Base-by-base conservation (phyloP, 768 basidiomycete species). In the Hygrocybe coccinea region DNA sequence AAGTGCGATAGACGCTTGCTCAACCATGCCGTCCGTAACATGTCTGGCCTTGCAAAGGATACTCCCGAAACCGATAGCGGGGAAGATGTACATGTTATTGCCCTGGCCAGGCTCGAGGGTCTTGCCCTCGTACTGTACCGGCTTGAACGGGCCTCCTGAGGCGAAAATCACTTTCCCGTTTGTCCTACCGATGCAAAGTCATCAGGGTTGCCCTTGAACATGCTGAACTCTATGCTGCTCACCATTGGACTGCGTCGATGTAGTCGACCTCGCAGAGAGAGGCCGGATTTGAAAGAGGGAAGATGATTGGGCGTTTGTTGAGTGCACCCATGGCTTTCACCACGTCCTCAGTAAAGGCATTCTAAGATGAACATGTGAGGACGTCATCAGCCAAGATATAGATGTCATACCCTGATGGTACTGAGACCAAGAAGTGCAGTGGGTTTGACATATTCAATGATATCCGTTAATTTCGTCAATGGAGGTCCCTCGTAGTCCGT, bases 1-100 rank as follows among this genome's bases (percentile, higher is more conserved):
- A 33, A 90, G 75, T 0, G 86, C 80, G 36, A 86, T 74, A 1
- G 87, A 72, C 0, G 83, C 79, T 52, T 80, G 79, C 60, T 89
- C 85, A 45, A 91, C 76, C 83, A 91, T 87, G 10, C 69, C 64
- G 54, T 86, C 83, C 17, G 88, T 86, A 51, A 90, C 75, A 52
- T 77, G 79, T 14, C 67, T 74, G 2, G 85, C 77, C 60, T 79
- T 76, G 58, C 81, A 74, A 41, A 87, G 71, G 61, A 86, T 82
- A 8, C 80, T 62, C 4, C 86, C 86, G 57, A 87, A 70, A 1
- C 86, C 87, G 55, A 88, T 70, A 15, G 79, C 78, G 15, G 79
- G 79, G 69, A 82, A 83, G 61, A 83, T 82, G 68, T 84, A 84
- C 84, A 89, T 86, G 70, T 89, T 91, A 69, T 91, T 91, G 9